Percentiles rank a stretch among this genome's conserved stretches.
These are phyloP conservation scores for Fusarium falciforme DNA, from an alignment of 2,329 filamentous ascomycete genomes.

Conservation along the genomic window DNA sequence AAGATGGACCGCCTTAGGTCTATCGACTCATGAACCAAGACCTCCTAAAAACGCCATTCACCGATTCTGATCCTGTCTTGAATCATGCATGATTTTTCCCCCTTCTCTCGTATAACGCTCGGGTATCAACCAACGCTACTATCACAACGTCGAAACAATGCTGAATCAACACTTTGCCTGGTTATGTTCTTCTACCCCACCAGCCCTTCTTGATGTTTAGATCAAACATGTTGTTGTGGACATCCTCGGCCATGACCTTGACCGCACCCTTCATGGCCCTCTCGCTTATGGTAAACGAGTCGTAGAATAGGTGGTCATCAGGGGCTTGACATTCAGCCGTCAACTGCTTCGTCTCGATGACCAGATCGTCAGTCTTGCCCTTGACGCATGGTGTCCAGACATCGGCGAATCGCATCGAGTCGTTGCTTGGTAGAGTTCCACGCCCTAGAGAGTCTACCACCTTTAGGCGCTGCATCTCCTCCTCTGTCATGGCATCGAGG, in stretches of 20 bases:
- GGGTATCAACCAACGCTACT: conserved; percentile 27
- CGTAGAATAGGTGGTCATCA: conserved; percentile 63
- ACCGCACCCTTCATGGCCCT: conserved; percentile 44
- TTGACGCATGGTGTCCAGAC: conserved; percentile 57
- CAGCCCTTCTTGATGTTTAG: conserved; percentile 24
- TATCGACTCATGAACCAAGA: background rate
- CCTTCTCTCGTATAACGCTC: background rate
- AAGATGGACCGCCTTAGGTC: background rate
- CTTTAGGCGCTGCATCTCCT: conserved; percentile 57
- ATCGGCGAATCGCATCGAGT: conserved; percentile 54
- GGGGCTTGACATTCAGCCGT: conserved; percentile 53
- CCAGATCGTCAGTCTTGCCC: conserved; percentile 22
- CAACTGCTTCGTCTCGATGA: conserved; percentile 19
- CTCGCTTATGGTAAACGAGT: conserved; percentile 58
- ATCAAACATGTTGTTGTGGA: conserved; percentile 42
- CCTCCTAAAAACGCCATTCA: conserved; percentile 26
- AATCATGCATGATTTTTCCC: conserved; percentile 7
- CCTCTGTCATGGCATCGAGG: conserved; percentile 59
- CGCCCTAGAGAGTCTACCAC: conserved; percentile 57
- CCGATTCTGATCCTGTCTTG: background rate
- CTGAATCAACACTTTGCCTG: background rate
- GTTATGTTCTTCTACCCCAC: conserved; percentile 23
- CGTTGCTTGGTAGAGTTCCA: conserved; percentile 49
- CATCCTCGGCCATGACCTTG: conserved; percentile 24
- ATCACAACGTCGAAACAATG: background rate